Percentiles rank a stretch among this genome's conserved stretches.
Evolutionary conservation across 257 asterid species (phyloP).

Genomic region (Penstemon newberryi): DNA sequence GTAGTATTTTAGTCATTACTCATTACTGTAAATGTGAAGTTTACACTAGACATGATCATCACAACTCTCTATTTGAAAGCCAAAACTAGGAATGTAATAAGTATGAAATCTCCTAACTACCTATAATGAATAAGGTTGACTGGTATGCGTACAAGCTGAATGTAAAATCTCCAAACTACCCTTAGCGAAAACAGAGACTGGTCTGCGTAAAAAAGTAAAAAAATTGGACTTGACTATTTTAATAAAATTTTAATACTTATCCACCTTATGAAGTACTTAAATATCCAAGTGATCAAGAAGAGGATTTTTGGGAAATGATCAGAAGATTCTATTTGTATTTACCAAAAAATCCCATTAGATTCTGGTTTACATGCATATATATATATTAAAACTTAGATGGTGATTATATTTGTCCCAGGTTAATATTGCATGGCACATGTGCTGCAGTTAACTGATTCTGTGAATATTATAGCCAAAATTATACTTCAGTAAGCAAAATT

Average conservation of each 20-base stretch:
- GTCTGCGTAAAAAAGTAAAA: too few relatives aligned
- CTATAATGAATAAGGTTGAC: too few relatives aligned
- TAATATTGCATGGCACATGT: slow-evolving; percentile 43
- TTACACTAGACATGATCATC: too few relatives aligned
- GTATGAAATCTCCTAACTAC: too few relatives aligned
- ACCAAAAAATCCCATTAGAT: slow-evolving; percentile 36
- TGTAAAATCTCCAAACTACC: too few relatives aligned
- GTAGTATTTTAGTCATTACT: too few relatives aligned
- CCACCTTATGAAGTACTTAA: background rate
- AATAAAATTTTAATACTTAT: too few relatives aligned
- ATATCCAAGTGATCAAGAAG: slow-evolving; percentile 22
- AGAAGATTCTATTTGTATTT: slow-evolving; percentile 31
- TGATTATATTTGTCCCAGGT: background rate
- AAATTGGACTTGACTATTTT: background rate
- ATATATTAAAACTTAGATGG: background rate
- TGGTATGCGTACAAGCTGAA: too few relatives aligned
- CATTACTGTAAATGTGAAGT: too few relatives aligned
- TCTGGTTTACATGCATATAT: slow-evolving; percentile 9
- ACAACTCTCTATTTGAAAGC: too few relatives aligned
- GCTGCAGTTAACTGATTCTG: slow-evolving; percentile 12
- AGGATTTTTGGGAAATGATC: slow-evolving; percentile 37
- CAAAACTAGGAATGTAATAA: too few relatives aligned
- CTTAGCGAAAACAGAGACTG: too few relatives aligned
- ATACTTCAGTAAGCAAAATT: slow-evolving; percentile 33
- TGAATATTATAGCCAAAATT: slow-evolving; percentile 20